Conservation (phyloP, 495 filamentous ascomycete species). For the Neurospora pannonica region DNA sequence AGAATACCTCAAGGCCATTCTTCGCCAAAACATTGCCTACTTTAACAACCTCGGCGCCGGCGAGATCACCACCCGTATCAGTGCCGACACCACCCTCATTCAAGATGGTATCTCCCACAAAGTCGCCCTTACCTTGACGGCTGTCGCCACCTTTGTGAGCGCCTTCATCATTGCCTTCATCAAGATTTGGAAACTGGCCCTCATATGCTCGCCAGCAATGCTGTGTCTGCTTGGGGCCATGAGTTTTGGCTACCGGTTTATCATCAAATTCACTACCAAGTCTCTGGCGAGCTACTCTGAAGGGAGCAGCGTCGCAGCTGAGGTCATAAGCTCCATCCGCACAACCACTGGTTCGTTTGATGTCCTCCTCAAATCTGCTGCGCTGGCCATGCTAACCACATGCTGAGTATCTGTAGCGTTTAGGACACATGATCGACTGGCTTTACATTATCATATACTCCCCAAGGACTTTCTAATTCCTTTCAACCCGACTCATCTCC, state of each 20-base stretch:
- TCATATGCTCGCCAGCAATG: conserved; percentile 61
- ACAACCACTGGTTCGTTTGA: neutral
- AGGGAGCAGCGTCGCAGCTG: neutral
- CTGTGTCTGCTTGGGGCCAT: conserved; percentile 52
- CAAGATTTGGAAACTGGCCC: conserved; percentile 60
- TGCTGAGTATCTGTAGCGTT: neutral
- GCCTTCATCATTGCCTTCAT: conserved; percentile 68
- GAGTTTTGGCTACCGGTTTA: conserved; percentile 55
- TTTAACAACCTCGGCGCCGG: conserved; percentile 29
- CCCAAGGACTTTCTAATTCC: too few relatives aligned
- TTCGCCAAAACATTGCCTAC: conserved; percentile 32
- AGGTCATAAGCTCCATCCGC: neutral
- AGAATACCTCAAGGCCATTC: conserved; percentile 26
- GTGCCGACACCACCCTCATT: conserved; percentile 38
- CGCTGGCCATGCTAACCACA: neutral
- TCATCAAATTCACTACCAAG: conserved; percentile 62
- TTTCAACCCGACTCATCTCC: neutral
- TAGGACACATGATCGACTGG: neutral
- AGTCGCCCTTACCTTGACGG: conserved; percentile 54
- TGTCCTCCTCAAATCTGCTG: neutral
- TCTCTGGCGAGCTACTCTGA: conserved; percentile 56
- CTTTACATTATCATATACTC: too few relatives aligned
- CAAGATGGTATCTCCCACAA: conserved; percentile 73
- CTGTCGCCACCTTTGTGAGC: conserved; percentile 60
- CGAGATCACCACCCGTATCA: conserved; percentile 31